phyloP scores from a whole-genome alignment of 2,329 filamentous ascomycete genomes.

The Thielaviopsis cerberus region DNA sequence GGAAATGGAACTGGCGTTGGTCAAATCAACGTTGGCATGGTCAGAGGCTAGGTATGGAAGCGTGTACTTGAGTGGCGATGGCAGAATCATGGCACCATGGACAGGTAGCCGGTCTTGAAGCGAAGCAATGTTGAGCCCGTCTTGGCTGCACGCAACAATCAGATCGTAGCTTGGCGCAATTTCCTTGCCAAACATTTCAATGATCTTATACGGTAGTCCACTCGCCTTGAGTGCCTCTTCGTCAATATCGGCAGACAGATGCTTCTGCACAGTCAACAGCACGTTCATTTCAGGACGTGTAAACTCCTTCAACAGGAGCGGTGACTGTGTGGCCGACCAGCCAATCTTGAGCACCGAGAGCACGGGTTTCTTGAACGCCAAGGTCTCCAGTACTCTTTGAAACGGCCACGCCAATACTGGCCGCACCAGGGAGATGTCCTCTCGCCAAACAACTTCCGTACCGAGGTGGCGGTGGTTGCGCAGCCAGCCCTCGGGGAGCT shows the following conservation, averaged over 20 bases:
- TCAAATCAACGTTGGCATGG: neutral
- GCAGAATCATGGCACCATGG: conserved; percentile 5
- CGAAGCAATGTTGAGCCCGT: conserved; percentile 4
- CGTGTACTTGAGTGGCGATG: neutral
- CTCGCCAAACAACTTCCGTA: conserved; percentile 29
- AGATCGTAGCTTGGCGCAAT: conserved; percentile 3
- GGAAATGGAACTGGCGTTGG: neutral
- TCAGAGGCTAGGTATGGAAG: neutral
- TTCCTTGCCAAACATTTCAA: neutral
- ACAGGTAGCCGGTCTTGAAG: neutral
- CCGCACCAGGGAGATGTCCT: conserved; percentile 18
- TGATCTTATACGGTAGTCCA: neutral
- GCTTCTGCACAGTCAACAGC: neutral
- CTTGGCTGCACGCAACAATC: neutral
- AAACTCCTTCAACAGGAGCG: neutral
- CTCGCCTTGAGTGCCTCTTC: neutral
- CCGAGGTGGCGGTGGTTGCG: conserved; percentile 31
- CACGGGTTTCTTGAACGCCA: conserved; percentile 23
- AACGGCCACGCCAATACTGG: conserved; percentile 11
- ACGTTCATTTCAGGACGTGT: neutral
- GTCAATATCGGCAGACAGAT: neutral
- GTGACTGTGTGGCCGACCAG: conserved; percentile 1
- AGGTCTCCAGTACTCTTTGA: conserved; percentile 17
- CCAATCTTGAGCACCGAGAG: conserved; percentile 24
- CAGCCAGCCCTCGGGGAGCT: conserved; percentile 22